These are phyloP conservation scores for Trichoderma atroviride DNA, from an alignment of 2,329 filamentous ascomycete genomes.

Conservation along the genomic window DNA sequence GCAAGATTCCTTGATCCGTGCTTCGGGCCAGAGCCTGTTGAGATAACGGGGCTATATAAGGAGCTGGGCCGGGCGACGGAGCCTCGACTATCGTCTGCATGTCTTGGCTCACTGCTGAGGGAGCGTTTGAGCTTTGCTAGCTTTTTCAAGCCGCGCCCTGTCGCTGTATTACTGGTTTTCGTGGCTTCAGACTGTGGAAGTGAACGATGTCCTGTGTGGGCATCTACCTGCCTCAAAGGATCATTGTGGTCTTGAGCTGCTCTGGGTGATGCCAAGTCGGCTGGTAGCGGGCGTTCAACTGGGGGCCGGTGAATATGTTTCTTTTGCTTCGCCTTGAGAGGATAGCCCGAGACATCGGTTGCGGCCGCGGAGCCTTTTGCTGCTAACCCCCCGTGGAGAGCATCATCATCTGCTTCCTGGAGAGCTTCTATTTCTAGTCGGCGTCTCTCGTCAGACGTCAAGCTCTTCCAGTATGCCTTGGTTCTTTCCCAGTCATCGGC, in stretches of 20 bases:
- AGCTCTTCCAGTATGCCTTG: constrained; percentile 69
- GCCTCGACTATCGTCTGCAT: constrained; percentile 17
- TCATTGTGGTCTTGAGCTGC: background rate
- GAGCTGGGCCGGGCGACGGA: constrained; percentile 36
- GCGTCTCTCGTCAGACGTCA: constrained; percentile 64
- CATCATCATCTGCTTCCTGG: constrained; percentile 54
- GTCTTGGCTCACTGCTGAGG: constrained; percentile 7
- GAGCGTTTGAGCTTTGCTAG: constrained; percentile 3
- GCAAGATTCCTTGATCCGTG: constrained; percentile 31
- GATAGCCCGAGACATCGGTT: background rate
- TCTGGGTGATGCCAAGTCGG: background rate
- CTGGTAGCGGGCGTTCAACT: background rate
- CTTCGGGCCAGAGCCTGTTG: constrained; percentile 27
- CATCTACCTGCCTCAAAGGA: background rate
- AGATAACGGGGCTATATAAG: constrained; percentile 34
- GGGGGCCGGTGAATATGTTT: background rate
- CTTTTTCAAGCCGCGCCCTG: constrained; percentile 2
- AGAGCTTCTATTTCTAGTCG: constrained; percentile 62
- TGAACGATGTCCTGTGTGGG: background rate
- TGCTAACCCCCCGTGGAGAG: background rate
- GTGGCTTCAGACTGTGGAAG: background rate
- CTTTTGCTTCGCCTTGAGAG: background rate
- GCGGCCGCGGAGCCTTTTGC: background rate
- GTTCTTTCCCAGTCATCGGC: constrained; percentile 66
- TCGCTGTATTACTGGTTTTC: background rate